phyloP scores from a whole-genome alignment of 2,329 filamentous ascomycete species.

The Colletotrichum tabaci region DNA sequence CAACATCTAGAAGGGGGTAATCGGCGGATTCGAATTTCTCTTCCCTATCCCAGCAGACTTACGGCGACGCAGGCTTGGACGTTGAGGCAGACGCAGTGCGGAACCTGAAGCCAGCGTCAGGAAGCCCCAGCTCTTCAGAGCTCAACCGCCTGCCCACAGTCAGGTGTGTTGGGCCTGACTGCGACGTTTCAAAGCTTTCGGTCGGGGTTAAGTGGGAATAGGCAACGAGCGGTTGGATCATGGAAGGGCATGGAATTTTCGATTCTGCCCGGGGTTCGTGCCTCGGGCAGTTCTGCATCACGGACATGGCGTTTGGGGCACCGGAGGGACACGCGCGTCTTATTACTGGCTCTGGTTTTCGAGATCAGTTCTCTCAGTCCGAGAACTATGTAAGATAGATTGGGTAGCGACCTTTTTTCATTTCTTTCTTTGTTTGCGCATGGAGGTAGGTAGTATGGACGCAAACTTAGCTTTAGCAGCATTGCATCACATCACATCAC shows the following conservation, averaged over 20 bases:
- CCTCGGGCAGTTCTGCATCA: slow-evolving; percentile 21
- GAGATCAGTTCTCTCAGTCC: neutral
- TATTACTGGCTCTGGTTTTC: neutral
- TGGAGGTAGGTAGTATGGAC: neutral
- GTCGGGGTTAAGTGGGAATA: slow-evolving; percentile 1
- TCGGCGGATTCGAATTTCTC: slow-evolving; percentile 3
- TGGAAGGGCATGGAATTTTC: slow-evolving; percentile 5
- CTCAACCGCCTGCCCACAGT: neutral
- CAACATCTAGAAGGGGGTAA: slow-evolving; percentile 28
- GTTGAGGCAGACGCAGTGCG: neutral
- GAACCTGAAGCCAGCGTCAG: neutral
- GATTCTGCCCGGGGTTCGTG: slow-evolving; percentile 2
- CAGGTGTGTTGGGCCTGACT: neutral
- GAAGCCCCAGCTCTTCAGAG: neutral
- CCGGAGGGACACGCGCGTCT: neutral
- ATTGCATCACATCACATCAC: neutral
- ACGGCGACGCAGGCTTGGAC: neutral
- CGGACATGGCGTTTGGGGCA: slow-evolving; percentile 30
- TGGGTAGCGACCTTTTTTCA: neutral
- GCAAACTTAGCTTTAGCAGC: neutral
- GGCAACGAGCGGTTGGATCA: neutral
- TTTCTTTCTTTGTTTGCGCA: neutral
- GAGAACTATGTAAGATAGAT: neutral
- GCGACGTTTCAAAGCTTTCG: slow-evolving; percentile 3
- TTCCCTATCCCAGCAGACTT: neutral